Base-by-base conservation (phyloP, 1,139 yeast genomes). In the Saccharomycopsis hybrid region DNA sequence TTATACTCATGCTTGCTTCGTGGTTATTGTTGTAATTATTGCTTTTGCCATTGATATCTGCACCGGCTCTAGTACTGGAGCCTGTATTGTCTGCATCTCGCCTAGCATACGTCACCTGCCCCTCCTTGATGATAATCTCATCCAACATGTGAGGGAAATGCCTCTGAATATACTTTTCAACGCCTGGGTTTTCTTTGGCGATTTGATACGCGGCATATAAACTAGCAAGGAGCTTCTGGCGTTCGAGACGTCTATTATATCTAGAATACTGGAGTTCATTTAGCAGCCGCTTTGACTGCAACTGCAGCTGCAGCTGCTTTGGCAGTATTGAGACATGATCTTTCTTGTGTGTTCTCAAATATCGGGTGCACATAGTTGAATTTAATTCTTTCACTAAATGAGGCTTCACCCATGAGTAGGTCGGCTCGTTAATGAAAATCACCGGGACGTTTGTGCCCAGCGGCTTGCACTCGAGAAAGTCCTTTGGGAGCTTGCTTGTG, bases 401-500 rank as follows among this genome's bases (percentile, higher is more conserved):
- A 25, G 33, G 25, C 32, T 25, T 36, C 4, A 44, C 47, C 47
- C 47, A 44, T 36, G 25, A 25, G 29, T 44, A 44, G 8, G 32
- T 27, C 1, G 47, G 47, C 41, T 44, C 47, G 33, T 28, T 28
- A n/a, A 44, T 37, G 27, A 44, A 44, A 9, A 37, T 35, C 32
- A 44, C 35, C n/a, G 47, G 41, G 2, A 44, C 32, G 5, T 28
- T 7, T 9, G 8, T 13, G 4, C 41, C 41, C 13, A 5, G 24
- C 30, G 47, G 47, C 18, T 44, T 44, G 9, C 24, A n/a, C 5
- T 44, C 47, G 28, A 44, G 39, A 8, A 44, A n/a, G 29, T 44
- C 47, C 41, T 36, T 28, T 7, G 47, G 47, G 11, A 44, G 11
- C n/a, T 36, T 2, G 29, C 27, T 36, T 40, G 27, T 24, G n/a